Conservation (phyloP, 768 basidiomycete genomes). For the Mycena metata region DNA sequence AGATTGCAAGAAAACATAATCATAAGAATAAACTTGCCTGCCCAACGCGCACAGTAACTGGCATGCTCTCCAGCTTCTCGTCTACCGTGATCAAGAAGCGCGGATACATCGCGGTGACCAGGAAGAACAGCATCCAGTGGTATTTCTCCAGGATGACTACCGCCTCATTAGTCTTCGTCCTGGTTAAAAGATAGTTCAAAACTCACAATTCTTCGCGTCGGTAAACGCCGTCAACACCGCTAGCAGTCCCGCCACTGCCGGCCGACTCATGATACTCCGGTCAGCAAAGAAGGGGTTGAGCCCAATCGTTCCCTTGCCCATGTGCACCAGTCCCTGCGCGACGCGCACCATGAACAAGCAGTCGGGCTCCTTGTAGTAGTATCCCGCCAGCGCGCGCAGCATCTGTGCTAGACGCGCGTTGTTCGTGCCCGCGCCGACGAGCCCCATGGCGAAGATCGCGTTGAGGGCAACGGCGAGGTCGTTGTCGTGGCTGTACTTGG, state of each 20-base stretch:
- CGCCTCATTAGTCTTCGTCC: no score
- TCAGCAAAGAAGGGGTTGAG: slow-evolving; percentile 98
- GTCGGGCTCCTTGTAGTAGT: slow-evolving; percentile 98
- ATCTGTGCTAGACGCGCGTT: slow-evolving; percentile 98
- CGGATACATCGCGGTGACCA: slow-evolving; percentile 97
- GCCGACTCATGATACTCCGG: slow-evolving; percentile 88
- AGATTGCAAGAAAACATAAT: neutral
- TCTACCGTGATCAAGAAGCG: slow-evolving; percentile 97
- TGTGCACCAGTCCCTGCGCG: slow-evolving; percentile 96
- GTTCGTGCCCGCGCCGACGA: slow-evolving; percentile 98
- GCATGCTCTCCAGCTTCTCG: slow-evolving; percentile 87
- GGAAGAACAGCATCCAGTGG: slow-evolving; percentile 99
- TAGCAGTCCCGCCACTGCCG: slow-evolving; percentile 90
- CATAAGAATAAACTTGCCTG: slow-evolving; percentile 63
- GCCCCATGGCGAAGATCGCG: slow-evolving; percentile 98
- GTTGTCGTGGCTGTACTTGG: slow-evolving; percentile 98
- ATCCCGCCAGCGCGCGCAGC: slow-evolving; percentile 96
- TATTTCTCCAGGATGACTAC: slow-evolving; percentile 93
- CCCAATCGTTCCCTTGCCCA: slow-evolving; percentile 99
- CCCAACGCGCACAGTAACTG: slow-evolving; percentile 96
- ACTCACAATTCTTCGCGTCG: slow-evolving; percentile 93
- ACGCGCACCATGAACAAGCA: slow-evolving; percentile 97
- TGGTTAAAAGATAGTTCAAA: neutral
- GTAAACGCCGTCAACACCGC: slow-evolving; percentile 93
- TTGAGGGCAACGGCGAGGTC: slow-evolving; percentile 97